Base-by-base conservation (phyloP, 1,139 yeast species). In the Magnusiomyces magnusii region DNA sequence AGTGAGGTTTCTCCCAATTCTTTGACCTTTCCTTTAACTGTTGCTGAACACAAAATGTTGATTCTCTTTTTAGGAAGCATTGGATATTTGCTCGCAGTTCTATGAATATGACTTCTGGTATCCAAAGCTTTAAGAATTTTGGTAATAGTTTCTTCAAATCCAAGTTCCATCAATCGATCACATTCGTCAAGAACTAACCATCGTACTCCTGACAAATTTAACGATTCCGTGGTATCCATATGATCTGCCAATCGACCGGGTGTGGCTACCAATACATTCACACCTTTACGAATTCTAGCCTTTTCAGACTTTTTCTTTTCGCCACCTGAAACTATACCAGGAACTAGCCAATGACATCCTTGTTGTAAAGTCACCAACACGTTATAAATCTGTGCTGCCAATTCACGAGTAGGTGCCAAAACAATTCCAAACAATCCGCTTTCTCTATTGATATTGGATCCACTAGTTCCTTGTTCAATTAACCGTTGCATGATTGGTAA, bases 211-310 rank as follows among this genome's bases (percentile, higher is more conserved):
- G 87, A 78, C 36, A 88, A 74, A 64, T 90, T 85, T 61, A 91
- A 79, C 25, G 86, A 82, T 60, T 80, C 81, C 0, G 99, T 93
- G 70, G 91, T 88, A 63, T 90, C 96, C 65, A 93, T 83, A 75
- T 93, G 99, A 71, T 93, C 99, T 2, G 89, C 87, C 58, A 91
- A 77, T 65, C 97, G 79, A 56, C 97, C 97, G 1, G 97, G 97
- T 0, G 97, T 91, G 23, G 95, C 96, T 47, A 91, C 93, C 31
- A 91, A 78, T 50, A 91, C 82, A 69, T 91, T 91, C 49, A 89
- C 92, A 59, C 97, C 97, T 70, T 90, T 90, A 66, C 97, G 79
- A 47, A 91, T 75, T 66, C 97, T 76, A 2, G 97, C 96, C 77
- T 91, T 91, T 72, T 91, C 97, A 1, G 93, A 81, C 69, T 91